Percentiles rank a stretch among this genome's conserved stretches.
Conservation (phyloP, 106 monocot genomes). For the Dendrobium chrysotoxum region DNA sequence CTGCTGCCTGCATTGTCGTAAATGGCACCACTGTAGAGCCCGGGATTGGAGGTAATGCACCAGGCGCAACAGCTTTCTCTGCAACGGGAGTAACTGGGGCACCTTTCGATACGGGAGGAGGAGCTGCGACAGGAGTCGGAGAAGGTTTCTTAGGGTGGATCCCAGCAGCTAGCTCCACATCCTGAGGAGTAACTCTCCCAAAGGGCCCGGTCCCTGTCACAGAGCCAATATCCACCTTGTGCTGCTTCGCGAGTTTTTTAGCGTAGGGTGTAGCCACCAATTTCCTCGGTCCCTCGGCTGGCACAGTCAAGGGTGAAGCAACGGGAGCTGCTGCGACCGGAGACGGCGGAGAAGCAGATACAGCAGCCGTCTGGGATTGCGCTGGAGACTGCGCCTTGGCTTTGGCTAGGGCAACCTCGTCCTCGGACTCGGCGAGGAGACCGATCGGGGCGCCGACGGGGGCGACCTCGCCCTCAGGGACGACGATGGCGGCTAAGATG, state of each 20-base stretch:
- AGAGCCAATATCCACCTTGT: conserved; percentile 65
- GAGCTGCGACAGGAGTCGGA: conserved; percentile 2
- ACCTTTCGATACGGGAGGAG: background rate
- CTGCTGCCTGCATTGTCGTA: conserved; percentile 82
- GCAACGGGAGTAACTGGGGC: conserved; percentile 6
- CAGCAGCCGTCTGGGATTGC: conserved; percentile 13
- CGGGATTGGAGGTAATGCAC: conserved; percentile 26
- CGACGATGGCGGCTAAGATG: conserved; percentile 93
- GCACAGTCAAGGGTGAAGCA: background rate
- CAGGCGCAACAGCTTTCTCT: conserved; percentile 3
- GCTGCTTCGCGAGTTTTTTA: conserved; percentile 94
- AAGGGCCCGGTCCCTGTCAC: conserved; percentile 70
- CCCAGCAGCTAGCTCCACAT: conserved; percentile 77
- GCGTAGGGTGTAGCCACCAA: conserved; percentile 65
- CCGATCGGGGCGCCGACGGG: conserved; percentile 94
- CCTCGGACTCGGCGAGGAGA: conserved; percentile 88
- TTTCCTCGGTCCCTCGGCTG: conserved; percentile 34
- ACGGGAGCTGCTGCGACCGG: conserved; percentile 13
- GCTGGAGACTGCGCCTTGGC: conserved; percentile 46
- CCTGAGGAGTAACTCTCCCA: conserved; percentile 68
- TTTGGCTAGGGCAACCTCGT: conserved; percentile 59
- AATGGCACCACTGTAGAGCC: conserved; percentile 73
- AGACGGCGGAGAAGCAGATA: conserved; percentile 19
- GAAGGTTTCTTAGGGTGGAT: conserved; percentile 41
- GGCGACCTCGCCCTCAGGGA: conserved; percentile 70